A percentile compares a stretch with the other conserved stretches of the same genome.
phyloP scores from a whole-genome alignment of 495 filamentous ascomycete genomes.

The Lasiosphaeria hispida region DNA sequence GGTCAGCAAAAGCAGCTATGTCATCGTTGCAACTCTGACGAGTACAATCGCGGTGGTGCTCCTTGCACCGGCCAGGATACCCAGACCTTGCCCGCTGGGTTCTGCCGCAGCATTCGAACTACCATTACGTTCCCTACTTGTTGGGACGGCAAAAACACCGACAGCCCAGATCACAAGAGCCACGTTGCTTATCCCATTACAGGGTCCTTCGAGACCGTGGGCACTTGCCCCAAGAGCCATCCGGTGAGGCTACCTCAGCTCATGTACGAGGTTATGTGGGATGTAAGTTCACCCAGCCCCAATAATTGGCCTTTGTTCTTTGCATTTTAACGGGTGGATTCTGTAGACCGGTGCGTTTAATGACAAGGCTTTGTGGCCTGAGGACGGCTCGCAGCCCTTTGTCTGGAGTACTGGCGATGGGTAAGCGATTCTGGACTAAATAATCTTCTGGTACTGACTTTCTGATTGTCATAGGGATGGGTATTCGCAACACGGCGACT shows the following conservation, averaged over 20 bases:
- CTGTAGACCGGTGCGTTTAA: conserved; percentile 38
- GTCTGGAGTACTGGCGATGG: conserved; percentile 24
- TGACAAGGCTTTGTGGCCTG: conserved; percentile 39
- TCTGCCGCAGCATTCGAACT: neutral
- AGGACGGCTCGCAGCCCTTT: conserved; percentile 43
- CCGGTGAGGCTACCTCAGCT: conserved; percentile 44
- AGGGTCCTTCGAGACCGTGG: conserved; percentile 36
- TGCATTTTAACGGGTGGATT: too few species aligned
- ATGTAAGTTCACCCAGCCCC: conserved; percentile 8
- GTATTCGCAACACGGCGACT: conserved; percentile 18
- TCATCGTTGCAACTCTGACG: too few species aligned
- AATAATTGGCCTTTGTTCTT: too few species aligned
- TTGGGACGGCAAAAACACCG: conserved; percentile 55
- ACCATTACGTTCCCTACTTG: conserved; percentile 17
- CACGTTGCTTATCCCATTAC: conserved; percentile 43
- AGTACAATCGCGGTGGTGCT: neutral
- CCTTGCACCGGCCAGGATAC: conserved; percentile 34
- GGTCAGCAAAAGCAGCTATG: too few species aligned
- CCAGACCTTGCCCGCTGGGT: neutral
- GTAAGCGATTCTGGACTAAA: too few species aligned
- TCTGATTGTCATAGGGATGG: neutral
- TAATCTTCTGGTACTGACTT: too few species aligned
- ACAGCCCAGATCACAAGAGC: conserved; percentile 50
- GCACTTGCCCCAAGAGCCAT: conserved; percentile 44
- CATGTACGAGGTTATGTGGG: conserved; percentile 47